Evolutionary conservation across 345 rosid genomes (phyloP).

Genomic region (Heritiera fomes): DNA sequence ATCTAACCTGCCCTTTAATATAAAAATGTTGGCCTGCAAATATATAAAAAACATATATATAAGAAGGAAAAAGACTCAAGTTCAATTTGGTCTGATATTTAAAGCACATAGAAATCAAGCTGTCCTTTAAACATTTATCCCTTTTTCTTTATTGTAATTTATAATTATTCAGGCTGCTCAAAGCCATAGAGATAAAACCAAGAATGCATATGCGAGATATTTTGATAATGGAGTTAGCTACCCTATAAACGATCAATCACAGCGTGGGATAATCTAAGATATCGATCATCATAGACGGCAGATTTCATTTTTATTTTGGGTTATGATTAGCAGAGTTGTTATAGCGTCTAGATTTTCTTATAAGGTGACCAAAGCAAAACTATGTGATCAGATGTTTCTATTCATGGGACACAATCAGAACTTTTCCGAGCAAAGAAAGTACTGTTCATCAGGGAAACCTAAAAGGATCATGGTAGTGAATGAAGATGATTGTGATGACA

Average conservation of each 20-base stretch:
- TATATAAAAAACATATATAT: neutral
- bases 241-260: neutral
- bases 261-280: neutral
- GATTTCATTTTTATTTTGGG: neutral
- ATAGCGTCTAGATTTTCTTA: neutral
- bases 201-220: neutral
- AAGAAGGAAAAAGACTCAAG: conserved; percentile 11
- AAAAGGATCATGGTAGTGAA: neutral
- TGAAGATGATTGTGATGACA: conserved; percentile 32
- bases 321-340: neutral
- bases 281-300: neutral
- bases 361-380: neutral
- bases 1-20: conserved; percentile 16
- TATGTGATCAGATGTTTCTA: neutral
- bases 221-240: neutral
- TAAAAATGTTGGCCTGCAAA: conserved; percentile 18
- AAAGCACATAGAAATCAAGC: neutral
- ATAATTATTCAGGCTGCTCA: neutral
- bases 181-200: conserved; percentile 6
- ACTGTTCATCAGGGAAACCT: neutral
- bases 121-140: neutral
- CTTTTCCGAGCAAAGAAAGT: neutral
- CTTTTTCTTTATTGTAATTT: neutral
- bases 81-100: conserved; percentile 6
- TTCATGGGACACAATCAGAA: neutral